phyloP scores from a whole-genome alignment of 108 stramenopile species.

The Thalassiosira profunda region DNA sequence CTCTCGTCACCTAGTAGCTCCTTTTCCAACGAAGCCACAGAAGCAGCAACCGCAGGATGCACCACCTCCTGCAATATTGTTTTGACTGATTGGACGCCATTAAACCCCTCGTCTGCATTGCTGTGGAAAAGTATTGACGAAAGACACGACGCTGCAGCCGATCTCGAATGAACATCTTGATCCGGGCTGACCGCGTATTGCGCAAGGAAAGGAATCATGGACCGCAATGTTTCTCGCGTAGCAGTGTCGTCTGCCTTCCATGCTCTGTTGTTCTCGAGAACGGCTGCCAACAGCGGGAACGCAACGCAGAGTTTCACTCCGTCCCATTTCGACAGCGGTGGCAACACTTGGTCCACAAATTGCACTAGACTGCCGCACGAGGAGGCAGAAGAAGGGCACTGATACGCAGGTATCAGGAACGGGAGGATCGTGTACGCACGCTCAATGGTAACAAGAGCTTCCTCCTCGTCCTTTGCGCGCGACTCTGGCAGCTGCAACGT shows the following conservation, averaged over 20 bases:
- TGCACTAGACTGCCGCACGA: slow-evolving; percentile 28
- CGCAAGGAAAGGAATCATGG: slow-evolving; percentile 27
- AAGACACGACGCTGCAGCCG: slow-evolving; percentile 63
- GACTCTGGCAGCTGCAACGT: slow-evolving; percentile 35
- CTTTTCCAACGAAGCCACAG: slow-evolving; percentile 2
- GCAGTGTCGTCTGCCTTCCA: slow-evolving; percentile 5
- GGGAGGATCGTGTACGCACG: slow-evolving; percentile 39
- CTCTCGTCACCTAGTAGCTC: slow-evolving; percentile 7
- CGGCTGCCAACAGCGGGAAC: slow-evolving; percentile 66
- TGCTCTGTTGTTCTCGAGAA: slow-evolving; percentile 26
- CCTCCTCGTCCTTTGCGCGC: slow-evolving; percentile 28
- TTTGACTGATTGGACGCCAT: background rate
- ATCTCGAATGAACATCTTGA: slow-evolving; percentile 44
- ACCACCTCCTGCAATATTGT: slow-evolving; percentile 11
- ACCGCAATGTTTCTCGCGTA: slow-evolving; percentile 15
- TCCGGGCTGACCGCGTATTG: slow-evolving; percentile 43
- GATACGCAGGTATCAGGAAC: slow-evolving; percentile 39
- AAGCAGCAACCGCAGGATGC: slow-evolving; percentile 13
- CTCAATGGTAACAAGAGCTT: slow-evolving; percentile 14
- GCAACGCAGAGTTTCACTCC: slow-evolving; percentile 47
- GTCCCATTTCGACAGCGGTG: slow-evolving; percentile 70
- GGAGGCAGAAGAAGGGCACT: slow-evolving; percentile 13
- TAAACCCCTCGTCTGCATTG: slow-evolving; percentile 7
- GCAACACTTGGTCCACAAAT: slow-evolving; percentile 51
- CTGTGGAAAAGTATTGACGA: slow-evolving; percentile 41